Conservation (phyloP, 2,329 filamentous ascomycete genomes). For the Lithohypha guttulata region DNA sequence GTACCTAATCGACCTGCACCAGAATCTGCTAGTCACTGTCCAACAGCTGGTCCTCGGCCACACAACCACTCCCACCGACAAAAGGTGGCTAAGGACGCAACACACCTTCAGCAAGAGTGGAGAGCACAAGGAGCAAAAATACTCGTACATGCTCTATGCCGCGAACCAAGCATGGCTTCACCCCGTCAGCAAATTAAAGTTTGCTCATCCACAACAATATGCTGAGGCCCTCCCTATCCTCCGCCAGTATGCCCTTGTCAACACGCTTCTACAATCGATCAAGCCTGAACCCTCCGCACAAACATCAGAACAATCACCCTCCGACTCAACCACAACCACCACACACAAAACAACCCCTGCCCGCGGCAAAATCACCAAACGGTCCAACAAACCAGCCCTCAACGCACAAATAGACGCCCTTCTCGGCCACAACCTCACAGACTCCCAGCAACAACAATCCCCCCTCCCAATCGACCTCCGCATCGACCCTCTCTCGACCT, state of each 20-base stretch:
- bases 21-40: constrained; percentile 18
- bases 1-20: constrained; percentile 27
- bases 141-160: constrained; percentile 35
- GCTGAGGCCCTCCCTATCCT: constrained; percentile 34
- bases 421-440: no score
- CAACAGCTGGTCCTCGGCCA: constrained; percentile 15
- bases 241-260: constrained; percentile 35
- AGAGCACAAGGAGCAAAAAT: constrained; percentile 25
- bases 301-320: constrained; percentile 16
- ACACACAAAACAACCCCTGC: constrained; percentile 2
- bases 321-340: constrained; percentile 14
- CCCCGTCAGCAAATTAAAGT: constrained; percentile 31
- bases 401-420: constrained; percentile 37
- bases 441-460: no score
- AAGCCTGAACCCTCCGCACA: constrained; percentile 11
- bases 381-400: constrained; percentile 42
- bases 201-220: constrained; percentile 36
- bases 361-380: constrained; percentile 31
- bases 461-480: constrained; percentile 15
- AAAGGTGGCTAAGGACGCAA: constrained; percentile 26
- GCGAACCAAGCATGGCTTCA: constrained; percentile 24
- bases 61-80: neutral
- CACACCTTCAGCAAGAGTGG: constrained; percentile 25
- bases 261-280: constrained; percentile 26
- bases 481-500: constrained; percentile 17